These are phyloP conservation scores for Paspalum notatum DNA, from an alignment of 176 grass and related monocot species.

Conservation along the genomic window DNA sequence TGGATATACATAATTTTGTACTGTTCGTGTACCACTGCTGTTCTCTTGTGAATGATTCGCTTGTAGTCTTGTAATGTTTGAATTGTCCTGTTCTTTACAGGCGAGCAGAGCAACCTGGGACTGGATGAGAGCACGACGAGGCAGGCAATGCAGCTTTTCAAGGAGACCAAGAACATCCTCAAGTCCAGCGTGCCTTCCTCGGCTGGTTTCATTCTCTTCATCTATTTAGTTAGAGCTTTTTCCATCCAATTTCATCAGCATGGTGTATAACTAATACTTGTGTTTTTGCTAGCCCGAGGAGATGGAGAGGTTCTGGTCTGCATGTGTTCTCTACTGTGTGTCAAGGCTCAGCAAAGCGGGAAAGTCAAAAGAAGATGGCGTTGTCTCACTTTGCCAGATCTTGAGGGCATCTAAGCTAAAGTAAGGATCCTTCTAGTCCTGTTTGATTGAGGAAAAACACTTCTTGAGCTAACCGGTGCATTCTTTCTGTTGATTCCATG, in stretches of 20 bases:
- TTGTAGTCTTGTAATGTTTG: neutral
- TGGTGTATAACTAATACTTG: neutral
- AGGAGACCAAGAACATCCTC: conserved; percentile 66
- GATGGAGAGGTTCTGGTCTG: conserved; percentile 78
- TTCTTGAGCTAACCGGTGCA: conserved; percentile 1
- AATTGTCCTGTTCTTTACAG: conserved; percentile 37
- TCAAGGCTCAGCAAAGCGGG: conserved; percentile 62
- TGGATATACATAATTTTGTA: neutral
- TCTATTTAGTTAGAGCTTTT: neutral
- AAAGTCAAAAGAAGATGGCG: conserved; percentile 55
- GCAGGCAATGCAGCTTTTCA: conserved; percentile 75
- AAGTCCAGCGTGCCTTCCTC: conserved; percentile 74
- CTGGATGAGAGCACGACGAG: conserved; percentile 64
- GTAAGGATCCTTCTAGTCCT: conserved; percentile 48
- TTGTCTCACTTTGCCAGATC: conserved; percentile 68
- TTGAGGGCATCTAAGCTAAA: conserved; percentile 77
- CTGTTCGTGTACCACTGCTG: neutral
- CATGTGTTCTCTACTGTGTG: conserved; percentile 81
- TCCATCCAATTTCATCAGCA: neutral
- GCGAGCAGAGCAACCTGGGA: conserved; percentile 63
- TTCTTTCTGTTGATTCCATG: conserved; percentile 37
- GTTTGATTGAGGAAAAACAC: neutral
- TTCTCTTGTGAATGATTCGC: neutral
- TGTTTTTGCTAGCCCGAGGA: conserved; percentile 72
- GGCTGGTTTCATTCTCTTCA: conserved; percentile 30